Base-by-base conservation (phyloP, 371 early-diverging fungal genomes). In the Circinella minor region DNA sequence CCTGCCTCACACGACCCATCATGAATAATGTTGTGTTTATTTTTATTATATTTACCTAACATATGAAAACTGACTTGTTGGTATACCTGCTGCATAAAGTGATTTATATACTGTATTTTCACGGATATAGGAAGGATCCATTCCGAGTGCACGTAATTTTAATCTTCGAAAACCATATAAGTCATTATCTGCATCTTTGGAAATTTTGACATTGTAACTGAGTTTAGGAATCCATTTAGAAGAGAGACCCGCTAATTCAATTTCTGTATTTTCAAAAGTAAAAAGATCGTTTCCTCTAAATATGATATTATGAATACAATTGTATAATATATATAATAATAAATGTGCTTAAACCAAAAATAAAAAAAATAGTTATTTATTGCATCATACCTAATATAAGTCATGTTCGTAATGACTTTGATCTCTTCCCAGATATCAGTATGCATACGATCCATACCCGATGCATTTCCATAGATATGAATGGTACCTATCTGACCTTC, bases 41-140 rank as follows among this genome's bases (percentile, higher is more conserved):
- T 1, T 43, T 43, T 43, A 27, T 27, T 27, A 27, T 49, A 38
- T 5, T 15, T 69, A 71, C 75, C 75, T 63, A 47, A 66, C 69
- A 68, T 60, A 81, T 13, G 76, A 75, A 15, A 70, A 71, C 7
- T 74, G 68, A 3, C 78, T 49, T 14, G 75, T 69, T 3, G 72
- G 37, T 3, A 82, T 63, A 48, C 82, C 82, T 0, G 67, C 60
- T 11, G 78, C 73, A 17, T 71, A 47, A 4, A 77, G 4, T n/a
- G 74, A 55, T 17, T 76, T 77, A 54, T 78, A 79, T 17, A 55
- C 74, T 0, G 79, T 18, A 15, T 68, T 54, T 67, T 82, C 82
- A 38, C 80, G 79, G 4, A 81, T 62, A 36, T 78, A 81, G 1
- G 81, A 77, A 4, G 79, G 77, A 61, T 81, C 79, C 0, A 67